Evolutionary conservation across 192 early-diverging fungal genomes (phyloP).

Genomic region (Backusella parvicylindrica): DNA sequence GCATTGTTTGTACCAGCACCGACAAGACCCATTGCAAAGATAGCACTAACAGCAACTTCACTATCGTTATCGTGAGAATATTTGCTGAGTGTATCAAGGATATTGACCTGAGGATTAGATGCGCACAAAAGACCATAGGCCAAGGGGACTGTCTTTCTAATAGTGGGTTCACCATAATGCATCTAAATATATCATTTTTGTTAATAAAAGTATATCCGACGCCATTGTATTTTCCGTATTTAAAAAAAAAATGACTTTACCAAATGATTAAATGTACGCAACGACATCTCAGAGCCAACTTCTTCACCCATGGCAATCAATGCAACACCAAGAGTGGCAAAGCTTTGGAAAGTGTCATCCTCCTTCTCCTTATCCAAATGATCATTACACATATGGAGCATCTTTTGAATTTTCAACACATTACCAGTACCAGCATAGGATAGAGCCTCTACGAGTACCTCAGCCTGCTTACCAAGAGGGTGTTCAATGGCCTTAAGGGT

Average conservation of each 20-base stretch:
- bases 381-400: conserved; percentile 95
- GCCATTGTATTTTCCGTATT: background rate
- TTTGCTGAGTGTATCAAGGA: conserved; percentile 95
- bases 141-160: conserved; percentile 91
- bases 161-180: conserved; percentile 98
- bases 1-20: conserved; percentile 99
- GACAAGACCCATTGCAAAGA: conserved; percentile 98
- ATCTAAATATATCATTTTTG: conserved; percentile 53
- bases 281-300: conserved; percentile 92
- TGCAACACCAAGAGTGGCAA: conserved; percentile 94
- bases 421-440: conserved; percentile 95
- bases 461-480: conserved; percentile 86
- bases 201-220: too few species aligned
- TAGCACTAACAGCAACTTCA: conserved; percentile 91
- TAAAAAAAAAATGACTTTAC: conserved; percentile 41
- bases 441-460: conserved; percentile 83
- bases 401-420: conserved; percentile 93
- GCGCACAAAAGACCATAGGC: conserved; percentile 93
- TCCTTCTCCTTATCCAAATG: conserved; percentile 90
- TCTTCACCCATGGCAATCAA: conserved; percentile 97
- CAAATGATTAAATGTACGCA: conserved; percentile 94
- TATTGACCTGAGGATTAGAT: conserved; percentile 89
- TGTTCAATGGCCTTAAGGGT: conserved; percentile 94
- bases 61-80: conserved; percentile 98
- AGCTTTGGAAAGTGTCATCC: conserved; percentile 82